Evolutionary conservation across 495 filamentous ascomycete species (phyloP).

Genomic region (Cercophora samala): DNA sequence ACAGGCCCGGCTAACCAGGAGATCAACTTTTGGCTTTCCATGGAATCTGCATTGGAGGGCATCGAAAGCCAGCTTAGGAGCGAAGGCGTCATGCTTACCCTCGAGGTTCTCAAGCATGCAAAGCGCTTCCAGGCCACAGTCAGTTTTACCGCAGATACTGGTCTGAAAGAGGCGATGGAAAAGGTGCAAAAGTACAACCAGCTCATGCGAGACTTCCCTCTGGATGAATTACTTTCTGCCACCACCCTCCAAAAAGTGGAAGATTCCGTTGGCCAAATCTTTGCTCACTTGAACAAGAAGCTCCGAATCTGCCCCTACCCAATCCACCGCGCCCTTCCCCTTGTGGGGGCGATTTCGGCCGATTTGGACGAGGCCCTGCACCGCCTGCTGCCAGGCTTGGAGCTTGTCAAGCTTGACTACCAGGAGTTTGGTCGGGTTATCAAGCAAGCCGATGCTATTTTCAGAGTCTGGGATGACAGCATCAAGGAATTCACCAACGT

Average conservation of each 20-base stretch:
- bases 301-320: constrained; percentile 92
- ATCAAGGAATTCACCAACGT: constrained; percentile 97
- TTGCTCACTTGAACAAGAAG: constrained; percentile 94
- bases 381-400: constrained; percentile 74
- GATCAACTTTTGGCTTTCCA: constrained; percentile 96
- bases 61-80: constrained; percentile 85
- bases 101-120: constrained; percentile 90
- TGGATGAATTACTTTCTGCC: constrained; percentile 90
- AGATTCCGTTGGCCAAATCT: constrained; percentile 82
- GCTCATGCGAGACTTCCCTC: constrained; percentile 94
- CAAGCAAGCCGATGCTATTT: constrained; percentile 78
- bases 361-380: constrained; percentile 87
- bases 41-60: constrained; percentile 85
- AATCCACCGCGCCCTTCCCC: constrained; percentile 80
- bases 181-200: constrained; percentile 97
- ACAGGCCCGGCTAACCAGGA: constrained; percentile 91
- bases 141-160: constrained; percentile 92
- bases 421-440: constrained; percentile 83
- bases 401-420: constrained; percentile 88
- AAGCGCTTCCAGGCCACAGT: constrained; percentile 96
- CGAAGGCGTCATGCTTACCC: constrained; percentile 84
- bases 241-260: constrained; percentile 87
- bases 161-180: constrained; percentile 89
- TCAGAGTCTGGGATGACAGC: constrained; percentile 89
- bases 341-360: constrained; percentile 97